These are phyloP conservation scores for Persicaria tinctoria DNA, from an alignment of 148 eudicot genomes.

Conservation along the genomic window DNA sequence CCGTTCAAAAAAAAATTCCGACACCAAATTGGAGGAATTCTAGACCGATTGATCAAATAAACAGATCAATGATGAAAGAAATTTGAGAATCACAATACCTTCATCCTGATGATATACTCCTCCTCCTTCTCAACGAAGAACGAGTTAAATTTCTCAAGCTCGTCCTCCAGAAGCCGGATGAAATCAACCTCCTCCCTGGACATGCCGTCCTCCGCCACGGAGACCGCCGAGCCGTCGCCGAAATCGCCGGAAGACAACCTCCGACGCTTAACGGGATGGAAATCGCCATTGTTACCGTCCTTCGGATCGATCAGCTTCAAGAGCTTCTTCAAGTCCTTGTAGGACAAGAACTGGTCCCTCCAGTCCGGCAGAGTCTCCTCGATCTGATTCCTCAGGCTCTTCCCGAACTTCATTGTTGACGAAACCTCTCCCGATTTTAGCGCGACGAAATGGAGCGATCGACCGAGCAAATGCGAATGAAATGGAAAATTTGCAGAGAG, in stretches of 20 bases:
- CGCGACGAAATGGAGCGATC: background rate
- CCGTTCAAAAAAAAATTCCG: background rate
- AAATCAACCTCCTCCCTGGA: conserved; percentile 45
- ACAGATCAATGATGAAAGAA: background rate
- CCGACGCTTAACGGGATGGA: conserved; percentile 32
- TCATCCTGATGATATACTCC: conserved; percentile 50
- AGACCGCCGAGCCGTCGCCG: conserved; percentile 3
- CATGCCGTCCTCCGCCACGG: conserved; percentile 13
- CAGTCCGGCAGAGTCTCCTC: conserved; percentile 62
- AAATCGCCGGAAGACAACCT: conserved; percentile 22
- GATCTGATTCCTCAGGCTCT: conserved; percentile 40
- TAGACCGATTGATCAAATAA: background rate
- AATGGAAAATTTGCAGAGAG: background rate
- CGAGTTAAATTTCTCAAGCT: conserved; percentile 56
- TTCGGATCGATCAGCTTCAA: conserved; percentile 40
- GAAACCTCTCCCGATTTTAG: background rate
- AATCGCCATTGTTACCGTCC: background rate
- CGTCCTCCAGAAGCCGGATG: conserved; percentile 42
- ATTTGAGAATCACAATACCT: conserved; percentile 25
- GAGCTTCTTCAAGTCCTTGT: conserved; percentile 62
- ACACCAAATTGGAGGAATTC: background rate
- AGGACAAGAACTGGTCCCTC: conserved; percentile 67
- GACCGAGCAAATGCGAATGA: background rate
- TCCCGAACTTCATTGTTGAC: conserved; percentile 52
- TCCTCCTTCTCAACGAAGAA: conserved; percentile 67